A percentile compares a stretch with the other conserved stretches of the same genome.
These are phyloP conservation scores for Epithemia pelagica DNA, from an alignment of 108 stramenopile species.

Conservation along the genomic window DNA sequence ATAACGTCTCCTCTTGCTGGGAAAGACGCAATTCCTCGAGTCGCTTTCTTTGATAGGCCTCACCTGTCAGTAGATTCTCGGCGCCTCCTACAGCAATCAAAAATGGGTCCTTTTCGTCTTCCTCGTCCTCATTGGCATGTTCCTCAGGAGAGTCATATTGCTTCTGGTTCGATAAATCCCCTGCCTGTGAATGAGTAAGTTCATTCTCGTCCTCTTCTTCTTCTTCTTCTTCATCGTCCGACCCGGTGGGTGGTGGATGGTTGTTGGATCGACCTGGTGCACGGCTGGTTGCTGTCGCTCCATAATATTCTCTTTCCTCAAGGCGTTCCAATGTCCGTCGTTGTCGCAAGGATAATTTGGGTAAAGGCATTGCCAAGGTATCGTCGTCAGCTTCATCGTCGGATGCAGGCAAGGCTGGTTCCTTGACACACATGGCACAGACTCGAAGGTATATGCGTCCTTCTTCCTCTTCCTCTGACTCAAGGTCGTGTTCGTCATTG, in stretches of 20 bases:
- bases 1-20: not conserved
- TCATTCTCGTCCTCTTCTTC: conserved; percentile 15
- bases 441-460: conserved; percentile 21
- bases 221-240: conserved; percentile 8
- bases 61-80: conserved; percentile 62
- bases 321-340: conserved; percentile 51
- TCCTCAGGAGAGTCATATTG: conserved; percentile 12
- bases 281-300: not conserved
- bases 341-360: conserved; percentile 58
- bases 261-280: conserved; percentile 3
- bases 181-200: not conserved
- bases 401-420: conserved; percentile 62
- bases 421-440: conserved; percentile 71
- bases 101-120: conserved; percentile 66
- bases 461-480: conserved; percentile 3
- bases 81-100: conserved; percentile 72
- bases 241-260: not conserved
- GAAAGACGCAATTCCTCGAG: conserved; percentile 18
- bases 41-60: conserved; percentile 69
- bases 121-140: conserved; percentile 9
- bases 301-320: not conserved
- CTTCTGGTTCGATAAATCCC: conserved; percentile 8
- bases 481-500: not conserved
- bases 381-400: conserved; percentile 31
- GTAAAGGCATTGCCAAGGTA: conserved; percentile 13